Conservation (phyloP, 441 rosid species). For the Brassica balearica region DNA sequence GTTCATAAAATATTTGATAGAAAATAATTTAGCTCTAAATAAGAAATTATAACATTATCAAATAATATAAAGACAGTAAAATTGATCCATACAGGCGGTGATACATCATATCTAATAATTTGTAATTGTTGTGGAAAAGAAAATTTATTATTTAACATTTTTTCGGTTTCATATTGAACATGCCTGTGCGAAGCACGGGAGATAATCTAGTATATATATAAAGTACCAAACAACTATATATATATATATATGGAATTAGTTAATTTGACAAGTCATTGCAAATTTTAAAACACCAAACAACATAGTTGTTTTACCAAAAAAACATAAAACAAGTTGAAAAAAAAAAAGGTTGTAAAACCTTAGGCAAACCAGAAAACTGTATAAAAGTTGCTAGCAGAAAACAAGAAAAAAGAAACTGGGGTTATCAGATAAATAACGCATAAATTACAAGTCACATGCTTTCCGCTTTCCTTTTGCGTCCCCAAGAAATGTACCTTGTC, state of each 20-base stretch:
- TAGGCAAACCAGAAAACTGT: neutral
- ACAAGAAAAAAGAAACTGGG: neutral
- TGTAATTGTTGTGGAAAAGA: neutral
- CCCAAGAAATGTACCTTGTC: neutral
- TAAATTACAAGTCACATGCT: neutral
- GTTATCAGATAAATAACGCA: neutral
- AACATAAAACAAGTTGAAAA: neutral
- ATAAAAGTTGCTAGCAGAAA: neutral
- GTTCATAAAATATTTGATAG: neutral
- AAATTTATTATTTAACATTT: no score
- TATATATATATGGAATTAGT: neutral
- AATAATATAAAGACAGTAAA: neutral
- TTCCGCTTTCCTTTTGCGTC: neutral
- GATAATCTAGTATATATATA: no score
- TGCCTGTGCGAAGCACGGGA: no score
- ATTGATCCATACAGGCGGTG: neutral
- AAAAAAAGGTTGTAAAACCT: neutral
- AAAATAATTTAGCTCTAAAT: neutral
- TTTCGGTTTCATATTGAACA: no score
- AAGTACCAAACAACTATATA: no score
- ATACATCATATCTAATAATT: neutral
- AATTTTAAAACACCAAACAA: neutral
- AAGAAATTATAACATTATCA: neutral
- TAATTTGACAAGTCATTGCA: neutral
- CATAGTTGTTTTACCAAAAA: neutral